Percentiles rank a stretch among this genome's conserved stretches.
Evolutionary conservation across 2,329 filamentous ascomycete genomes (phyloP).

Genomic region (Penicillium sp.): DNA sequence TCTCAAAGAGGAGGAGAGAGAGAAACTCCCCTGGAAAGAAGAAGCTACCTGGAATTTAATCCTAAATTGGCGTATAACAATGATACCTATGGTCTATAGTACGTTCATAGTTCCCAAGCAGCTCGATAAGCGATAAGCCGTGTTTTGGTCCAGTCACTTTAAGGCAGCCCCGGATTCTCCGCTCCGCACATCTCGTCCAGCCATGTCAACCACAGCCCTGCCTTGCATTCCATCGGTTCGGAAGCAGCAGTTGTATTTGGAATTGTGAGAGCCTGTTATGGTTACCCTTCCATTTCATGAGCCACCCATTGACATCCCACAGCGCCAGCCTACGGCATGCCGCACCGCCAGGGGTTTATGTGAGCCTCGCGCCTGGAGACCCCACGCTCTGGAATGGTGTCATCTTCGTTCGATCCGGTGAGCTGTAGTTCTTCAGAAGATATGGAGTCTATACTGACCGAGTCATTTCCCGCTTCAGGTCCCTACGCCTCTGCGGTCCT

Average conservation of each 20-base stretch:
- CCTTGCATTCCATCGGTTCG: constrained; percentile 60
- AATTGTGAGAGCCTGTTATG: constrained; percentile 74
- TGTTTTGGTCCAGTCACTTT: constrained; percentile 4
- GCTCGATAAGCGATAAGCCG: constrained; percentile 5
- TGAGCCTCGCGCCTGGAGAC: constrained; percentile 81
- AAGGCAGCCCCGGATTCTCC: constrained; percentile 1
- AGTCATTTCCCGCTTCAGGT: constrained; percentile 56
- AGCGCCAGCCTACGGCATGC: constrained; percentile 81
- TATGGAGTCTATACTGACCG: constrained; percentile 6
- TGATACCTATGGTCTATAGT: no score
- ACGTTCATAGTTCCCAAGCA: constrained; percentile 7
- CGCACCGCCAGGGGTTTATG: constrained; percentile 84
- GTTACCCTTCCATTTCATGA: background rate
- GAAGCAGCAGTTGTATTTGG: constrained; percentile 76
- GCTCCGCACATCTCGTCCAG: constrained; percentile 1
- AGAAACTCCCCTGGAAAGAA: no score
- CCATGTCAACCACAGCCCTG: constrained; percentile 42
- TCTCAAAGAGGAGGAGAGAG: no score
- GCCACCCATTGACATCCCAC: constrained; percentile 18
- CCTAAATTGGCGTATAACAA: background rate
- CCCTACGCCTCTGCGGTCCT: constrained; percentile 87
- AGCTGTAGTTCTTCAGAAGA: constrained; percentile 2
- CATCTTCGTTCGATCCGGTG: constrained; percentile 87
- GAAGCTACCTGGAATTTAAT: no score
- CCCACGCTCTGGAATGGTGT: constrained; percentile 86